Evolutionary conservation across 805 yeast species (phyloP).

Genomic region (Tetrapisispora fleetii): DNA sequence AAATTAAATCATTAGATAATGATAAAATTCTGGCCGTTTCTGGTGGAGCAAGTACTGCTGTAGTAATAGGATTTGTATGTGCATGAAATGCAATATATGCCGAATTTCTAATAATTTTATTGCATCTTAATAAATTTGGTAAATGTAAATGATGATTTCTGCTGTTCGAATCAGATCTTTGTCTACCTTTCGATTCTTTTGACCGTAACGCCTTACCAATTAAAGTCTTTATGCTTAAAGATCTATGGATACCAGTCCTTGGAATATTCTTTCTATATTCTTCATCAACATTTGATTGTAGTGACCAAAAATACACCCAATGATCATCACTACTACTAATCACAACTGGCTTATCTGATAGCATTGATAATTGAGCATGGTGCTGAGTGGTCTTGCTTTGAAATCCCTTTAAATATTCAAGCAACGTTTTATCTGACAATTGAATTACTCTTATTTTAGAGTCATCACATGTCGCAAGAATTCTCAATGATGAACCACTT

Average conservation of each 20-base stretch:
- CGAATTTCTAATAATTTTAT: slow-evolving; percentile 35
- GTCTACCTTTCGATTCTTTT: background rate
- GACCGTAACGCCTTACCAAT: background rate
- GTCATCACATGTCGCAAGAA: slow-evolving; percentile 71
- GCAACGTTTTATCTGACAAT: slow-evolving; percentile 41
- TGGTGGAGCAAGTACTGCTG: slow-evolving; percentile 69
- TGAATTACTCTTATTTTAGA: slow-evolving; percentile 65
- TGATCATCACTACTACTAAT: slow-evolving; percentile 83
- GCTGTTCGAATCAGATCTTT: background rate
- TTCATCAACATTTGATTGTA: slow-evolving; percentile 20
- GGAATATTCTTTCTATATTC: slow-evolving; percentile 1
- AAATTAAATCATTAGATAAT: slow-evolving; percentile 70
- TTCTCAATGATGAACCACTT: slow-evolving; percentile 24
- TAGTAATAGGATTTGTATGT: slow-evolving; percentile 62
- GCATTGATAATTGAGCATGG: slow-evolving; percentile 35
- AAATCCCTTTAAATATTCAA: slow-evolving; percentile 66
- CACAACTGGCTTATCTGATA: slow-evolving; percentile 32
- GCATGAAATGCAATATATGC: slow-evolving; percentile 69
- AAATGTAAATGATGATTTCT: background rate
- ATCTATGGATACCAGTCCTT: background rate
- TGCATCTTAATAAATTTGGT: background rate
- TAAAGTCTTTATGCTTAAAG: background rate
- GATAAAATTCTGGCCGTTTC: slow-evolving; percentile 54
- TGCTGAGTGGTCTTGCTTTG: slow-evolving; percentile 65
- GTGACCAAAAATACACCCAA: slow-evolving; percentile 75